A percentile compares a stretch with the other conserved stretches of the same genome.
Evolutionary conservation across 164 flowering plant genomes (phyloP).

Genomic region (Vitis amurensis): DNA sequence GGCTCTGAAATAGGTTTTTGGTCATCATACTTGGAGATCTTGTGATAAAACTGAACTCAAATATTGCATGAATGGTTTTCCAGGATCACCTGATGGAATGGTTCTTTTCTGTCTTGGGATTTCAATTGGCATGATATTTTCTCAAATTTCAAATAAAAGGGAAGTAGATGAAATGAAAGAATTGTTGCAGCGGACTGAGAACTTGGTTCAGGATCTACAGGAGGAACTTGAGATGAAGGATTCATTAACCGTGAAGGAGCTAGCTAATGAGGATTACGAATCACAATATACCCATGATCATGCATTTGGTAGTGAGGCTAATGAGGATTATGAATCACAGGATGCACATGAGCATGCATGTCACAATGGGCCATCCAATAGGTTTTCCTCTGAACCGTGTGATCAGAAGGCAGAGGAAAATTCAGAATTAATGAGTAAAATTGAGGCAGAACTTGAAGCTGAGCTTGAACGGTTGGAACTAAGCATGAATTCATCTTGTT

Average conservation of each 20-base stretch:
- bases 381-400: constrained; percentile 16
- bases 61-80: neutral
- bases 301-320: constrained; percentile 16
- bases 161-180: constrained; percentile 66
- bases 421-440: constrained; percentile 53
- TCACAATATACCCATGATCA: constrained; percentile 30
- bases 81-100: constrained; percentile 44
- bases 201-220: constrained; percentile 81
- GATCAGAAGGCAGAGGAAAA: constrained; percentile 23
- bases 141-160: constrained; percentile 36
- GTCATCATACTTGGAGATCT: neutral
- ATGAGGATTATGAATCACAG: constrained; percentile 41
- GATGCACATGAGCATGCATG: constrained; percentile 28
- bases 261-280: constrained; percentile 46
- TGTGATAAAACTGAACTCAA: neutral
- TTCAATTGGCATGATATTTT: constrained; percentile 56
- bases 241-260: constrained; percentile 71
- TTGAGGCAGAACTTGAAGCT: constrained; percentile 97
- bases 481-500: constrained; percentile 45
- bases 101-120: constrained; percentile 59
- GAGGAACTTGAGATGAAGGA: constrained; percentile 96
- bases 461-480: constrained; percentile 85
- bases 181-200: constrained; percentile 59
- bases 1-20: neutral
- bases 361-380: constrained; percentile 12